phyloP scores from a whole-genome alignment of 176 grass and related monocot species.

The Musa itinerans region DNA sequence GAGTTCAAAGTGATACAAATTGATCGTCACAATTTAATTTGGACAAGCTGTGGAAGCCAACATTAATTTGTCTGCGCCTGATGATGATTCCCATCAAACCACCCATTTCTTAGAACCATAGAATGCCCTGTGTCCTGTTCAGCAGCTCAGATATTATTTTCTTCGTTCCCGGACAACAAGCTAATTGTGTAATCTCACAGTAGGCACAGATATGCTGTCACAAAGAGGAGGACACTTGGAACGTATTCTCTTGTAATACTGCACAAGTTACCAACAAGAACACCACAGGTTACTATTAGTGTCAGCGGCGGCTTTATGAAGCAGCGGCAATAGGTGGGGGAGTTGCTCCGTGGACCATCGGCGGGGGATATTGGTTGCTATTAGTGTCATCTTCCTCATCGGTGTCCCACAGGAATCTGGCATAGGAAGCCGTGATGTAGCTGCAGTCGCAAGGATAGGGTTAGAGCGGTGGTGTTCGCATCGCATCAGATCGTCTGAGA shows the following conservation, averaged over 20 bases:
- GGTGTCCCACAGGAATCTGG: slow-evolving; percentile 3
- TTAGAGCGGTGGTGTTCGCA: no score
- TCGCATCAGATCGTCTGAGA: no score
- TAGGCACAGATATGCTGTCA: no score
- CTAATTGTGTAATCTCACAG: no score
- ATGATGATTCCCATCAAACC: neutral
- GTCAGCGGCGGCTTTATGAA: neutral
- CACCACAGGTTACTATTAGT: neutral
- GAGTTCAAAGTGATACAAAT: no score
- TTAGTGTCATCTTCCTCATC: neutral
- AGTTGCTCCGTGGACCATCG: neutral
- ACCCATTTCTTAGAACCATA: neutral
- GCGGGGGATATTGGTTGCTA: neutral
- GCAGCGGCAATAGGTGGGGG: neutral
- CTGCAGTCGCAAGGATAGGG: no score
- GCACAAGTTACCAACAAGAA: neutral
- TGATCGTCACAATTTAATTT: no score
- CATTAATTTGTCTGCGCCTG: neutral
- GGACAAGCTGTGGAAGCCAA: neutral
- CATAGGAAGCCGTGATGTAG: slow-evolving; percentile 9
- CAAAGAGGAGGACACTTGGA: neutral
- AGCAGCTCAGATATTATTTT: no score
- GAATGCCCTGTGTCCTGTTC: no score
- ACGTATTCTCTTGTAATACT: neutral
- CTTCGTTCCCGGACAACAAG: no score